Evolutionary conservation across 208 protist genomes (phyloP).

Genomic region (Wallacemonas sp.): DNA sequence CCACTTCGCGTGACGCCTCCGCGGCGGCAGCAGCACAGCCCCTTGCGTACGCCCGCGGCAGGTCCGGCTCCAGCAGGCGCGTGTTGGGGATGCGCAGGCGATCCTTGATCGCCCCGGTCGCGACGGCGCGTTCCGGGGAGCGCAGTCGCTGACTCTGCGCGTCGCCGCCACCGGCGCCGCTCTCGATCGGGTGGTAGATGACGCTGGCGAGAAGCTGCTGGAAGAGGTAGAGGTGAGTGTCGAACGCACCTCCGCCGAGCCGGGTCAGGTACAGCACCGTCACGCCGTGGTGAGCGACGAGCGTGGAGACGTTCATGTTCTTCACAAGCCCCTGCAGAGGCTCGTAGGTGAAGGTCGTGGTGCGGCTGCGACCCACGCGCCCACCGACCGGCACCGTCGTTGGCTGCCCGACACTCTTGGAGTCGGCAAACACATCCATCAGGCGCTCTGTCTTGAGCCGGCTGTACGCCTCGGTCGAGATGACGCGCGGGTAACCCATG

Average conservation of each 20-base stretch:
- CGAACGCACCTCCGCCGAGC: slow-evolving; percentile 75
- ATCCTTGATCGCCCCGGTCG: slow-evolving; percentile 25
- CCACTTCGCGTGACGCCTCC: not conserved
- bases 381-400: slow-evolving; percentile 64
- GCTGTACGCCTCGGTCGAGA: slow-evolving; percentile 89
- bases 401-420: slow-evolving; percentile 68
- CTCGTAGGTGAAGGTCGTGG: slow-evolving; percentile 85
- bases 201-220: slow-evolving; percentile 74
- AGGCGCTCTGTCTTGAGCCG: slow-evolving; percentile 79
- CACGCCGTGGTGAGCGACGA: slow-evolving; percentile 77
- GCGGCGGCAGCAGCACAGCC: slow-evolving; percentile 1
- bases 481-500: slow-evolving; percentile 85
- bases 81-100: slow-evolving; percentile 65
- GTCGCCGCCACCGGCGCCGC: no score
- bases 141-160: no score
- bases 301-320: slow-evolving; percentile 70
- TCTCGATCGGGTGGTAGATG: slow-evolving; percentile 38
- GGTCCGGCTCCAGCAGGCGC: slow-evolving; percentile 68
- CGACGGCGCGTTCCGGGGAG: no score
- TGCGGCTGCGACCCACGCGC: slow-evolving; percentile 69
- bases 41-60: slow-evolving; percentile 52
- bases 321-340: slow-evolving; percentile 70
- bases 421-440: slow-evolving; percentile 72
- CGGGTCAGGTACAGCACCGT: slow-evolving; percentile 83
- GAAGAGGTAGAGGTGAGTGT: slow-evolving; percentile 83